Base-by-base conservation (phyloP, 1,139 yeast species). In the Ogataea hybrid region DNA sequence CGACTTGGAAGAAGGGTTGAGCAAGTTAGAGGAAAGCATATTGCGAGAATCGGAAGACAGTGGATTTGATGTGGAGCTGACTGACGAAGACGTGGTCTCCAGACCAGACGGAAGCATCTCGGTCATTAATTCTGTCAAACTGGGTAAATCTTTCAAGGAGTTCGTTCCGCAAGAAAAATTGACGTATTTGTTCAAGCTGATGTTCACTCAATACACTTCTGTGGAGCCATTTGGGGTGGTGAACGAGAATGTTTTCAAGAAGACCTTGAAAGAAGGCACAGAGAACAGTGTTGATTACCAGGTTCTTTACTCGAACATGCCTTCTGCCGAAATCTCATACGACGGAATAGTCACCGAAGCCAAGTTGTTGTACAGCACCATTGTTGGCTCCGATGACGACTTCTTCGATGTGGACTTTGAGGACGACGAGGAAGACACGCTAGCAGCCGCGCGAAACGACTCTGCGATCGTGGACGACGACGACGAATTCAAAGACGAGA, bases 321-420 rank as follows among this genome's bases (percentile, higher is more conserved):
- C 95, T 9, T 77, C 90, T 1, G 70, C 85, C 10, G 97, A 90
- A 58, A 76, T 90, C 32, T 83, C 95, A 36, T 90, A 89, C 62
- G 97, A 90, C 61, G 97, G 96, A 22, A 77, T 85, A 9, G 78
- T 90, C 20, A 78, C 89, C 6, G 92, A 87, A 48, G 89, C 90
- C n/a, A 82, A 81, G 57, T 68, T 77, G 18, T 62, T 90, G 32
- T 92, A 86, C 61, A 81, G 79, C 46, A 71, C 75, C 47, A 79
- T 90, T 49, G 94, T 94, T 5, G 97, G 97, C 3, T 77, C 95
- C 5, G 95, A 86, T 59, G 97, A 90, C 54, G 97, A 90, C 63
- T 90, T 90, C 65, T 90, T 90, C 58, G 96, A 88, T 63, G 88
- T 90, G 27, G 97, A 90, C 64, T 90, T 90, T 59, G 97, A 90